Base-by-base conservation (phyloP, 2,329 filamentous ascomycete genomes). In the Phaeophleospora eucalypticola region DNA sequence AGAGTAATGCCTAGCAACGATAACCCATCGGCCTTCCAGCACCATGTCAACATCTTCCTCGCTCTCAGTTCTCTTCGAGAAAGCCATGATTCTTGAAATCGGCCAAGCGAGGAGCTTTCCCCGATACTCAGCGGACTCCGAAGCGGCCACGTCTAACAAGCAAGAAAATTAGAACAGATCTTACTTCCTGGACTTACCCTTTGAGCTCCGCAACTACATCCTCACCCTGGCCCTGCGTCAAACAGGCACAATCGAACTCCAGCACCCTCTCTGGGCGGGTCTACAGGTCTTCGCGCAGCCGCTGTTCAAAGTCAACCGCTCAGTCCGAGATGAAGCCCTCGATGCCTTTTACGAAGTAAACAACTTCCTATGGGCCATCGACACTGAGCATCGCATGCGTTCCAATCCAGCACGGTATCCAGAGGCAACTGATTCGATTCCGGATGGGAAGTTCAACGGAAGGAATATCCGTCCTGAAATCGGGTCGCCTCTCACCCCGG, bases 281-380 rank as follows among this genome's bases (percentile, higher is more conserved):
- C 48, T 54, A 2, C 32, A 36, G 6, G 46, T 45, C 4, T 58
- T 56, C 36, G 33, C 33, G 0, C 54, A 53, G n/a, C 50, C 58
- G 7, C 27, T 58, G 4, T 53, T 56, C 19, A 43, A 49, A 20
- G 50, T 52, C 14, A 56, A 52, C 34, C 42, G 46, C 32, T 33
- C 14, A 10, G 37, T 60, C 10, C 54, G 57, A 4, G 33, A 47
- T 12, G 56, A 59, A 33, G 50, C 48, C 8, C 15, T 56, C 3
- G 47, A 56, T 33, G 51, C 51, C 9, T 58, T 58, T 45, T 58
- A 60, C 46, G 38, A 56, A 36, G 36, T 17, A 19, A 60, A 58
- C 24, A 46, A 47, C 27, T 60, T 56, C 36, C 46, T 57, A 8
- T 60, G 56, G 57, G 43, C 52, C 20, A 48, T 60, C 9, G 56